These are phyloP conservation scores for Oryza nivara DNA, from an alignment of 176 grass and related monocot genomes.

Conservation along the genomic window DNA sequence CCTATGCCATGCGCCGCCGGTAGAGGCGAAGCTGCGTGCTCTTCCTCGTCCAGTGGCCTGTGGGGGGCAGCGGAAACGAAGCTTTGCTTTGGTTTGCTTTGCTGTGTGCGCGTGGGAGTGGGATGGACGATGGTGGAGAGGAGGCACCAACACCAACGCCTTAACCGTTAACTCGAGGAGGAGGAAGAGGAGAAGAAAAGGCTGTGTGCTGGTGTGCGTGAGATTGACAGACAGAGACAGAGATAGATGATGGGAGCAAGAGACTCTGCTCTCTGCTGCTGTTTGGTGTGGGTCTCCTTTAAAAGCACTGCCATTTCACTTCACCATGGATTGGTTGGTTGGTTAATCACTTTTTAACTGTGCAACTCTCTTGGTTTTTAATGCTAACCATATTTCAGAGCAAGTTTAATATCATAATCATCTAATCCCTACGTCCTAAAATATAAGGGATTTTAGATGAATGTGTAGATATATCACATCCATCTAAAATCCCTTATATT, in stretches of 20 bases:
- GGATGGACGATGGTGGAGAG: too few relatives aligned
- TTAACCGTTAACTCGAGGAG: not conserved
- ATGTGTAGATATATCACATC: too few relatives aligned
- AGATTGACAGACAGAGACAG: not conserved
- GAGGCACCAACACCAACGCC: not conserved
- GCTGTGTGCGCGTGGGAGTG: not conserved
- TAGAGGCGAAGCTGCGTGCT: not conserved
- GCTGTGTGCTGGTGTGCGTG: not conserved
- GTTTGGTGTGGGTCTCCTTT: not conserved
- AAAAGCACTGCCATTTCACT: constrained; percentile 20
- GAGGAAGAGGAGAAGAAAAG: not conserved
- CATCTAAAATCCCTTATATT: too few relatives aligned
- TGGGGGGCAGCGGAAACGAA: not conserved
- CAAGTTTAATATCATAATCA: too few relatives aligned
- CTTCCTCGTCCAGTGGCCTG: not conserved
- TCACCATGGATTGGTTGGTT: not conserved
- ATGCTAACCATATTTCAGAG: too few relatives aligned
- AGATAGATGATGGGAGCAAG: not conserved
- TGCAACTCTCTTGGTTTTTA: not conserved
- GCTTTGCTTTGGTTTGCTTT: not conserved
- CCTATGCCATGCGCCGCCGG: not conserved
- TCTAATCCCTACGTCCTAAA: too few relatives aligned
- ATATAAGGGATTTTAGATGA: too few relatives aligned
- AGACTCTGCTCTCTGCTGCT: not conserved
- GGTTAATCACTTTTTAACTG: not conserved